Base-by-base conservation (phyloP, 164 flowering plant genomes). In the Stephania yunnanensis region DNA sequence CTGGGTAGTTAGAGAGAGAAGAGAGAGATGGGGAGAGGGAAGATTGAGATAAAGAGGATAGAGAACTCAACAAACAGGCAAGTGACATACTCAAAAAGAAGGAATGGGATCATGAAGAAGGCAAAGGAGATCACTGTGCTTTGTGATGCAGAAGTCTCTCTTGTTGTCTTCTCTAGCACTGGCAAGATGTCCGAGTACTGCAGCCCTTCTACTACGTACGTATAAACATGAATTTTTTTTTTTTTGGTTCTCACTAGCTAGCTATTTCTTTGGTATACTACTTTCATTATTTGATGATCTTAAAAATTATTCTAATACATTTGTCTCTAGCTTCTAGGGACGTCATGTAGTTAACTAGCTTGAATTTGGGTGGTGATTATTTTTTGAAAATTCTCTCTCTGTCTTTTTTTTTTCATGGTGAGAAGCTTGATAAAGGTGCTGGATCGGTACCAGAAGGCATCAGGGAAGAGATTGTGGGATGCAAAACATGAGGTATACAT, bases 401-500 rank as follows among this genome's bases (percentile, higher is more conserved):
- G 3, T 10, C 11, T 4, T n/a, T 50, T 0, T 50, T 75, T 68
- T 79, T 17, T 17, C 11, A 29, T 64, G 66, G 63, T 74, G 76
- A 68, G 46, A 66, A 92, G 97, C 70, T 61, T 92, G 84, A 75
- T 74, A 74, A 80, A 88, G 70, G 77, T 90, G 25, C 77, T 92
- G 84, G 90, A 88, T 10, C 77, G 73, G 13, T 92, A 91, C 73
- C 94, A 94, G 55, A 85, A 74, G 72, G 71, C 68, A 1, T 86
- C 93, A 30, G 91, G 92, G 64, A 86, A 86, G 81, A 91, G 75
- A 83, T 76, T 94, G 25, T 94, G 98, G 98, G 97, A 94, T 90
- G 89, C 97, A 50, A 91, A 89, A 78, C 97, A 94, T 86, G 98
- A 94, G 93, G 98, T 94, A 44, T 36, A 36, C n/a, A n/a, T n/a